phyloP scores from a whole-genome alignment of 805 yeast genomes.

The Metschnikowia arizonensis region DNA sequence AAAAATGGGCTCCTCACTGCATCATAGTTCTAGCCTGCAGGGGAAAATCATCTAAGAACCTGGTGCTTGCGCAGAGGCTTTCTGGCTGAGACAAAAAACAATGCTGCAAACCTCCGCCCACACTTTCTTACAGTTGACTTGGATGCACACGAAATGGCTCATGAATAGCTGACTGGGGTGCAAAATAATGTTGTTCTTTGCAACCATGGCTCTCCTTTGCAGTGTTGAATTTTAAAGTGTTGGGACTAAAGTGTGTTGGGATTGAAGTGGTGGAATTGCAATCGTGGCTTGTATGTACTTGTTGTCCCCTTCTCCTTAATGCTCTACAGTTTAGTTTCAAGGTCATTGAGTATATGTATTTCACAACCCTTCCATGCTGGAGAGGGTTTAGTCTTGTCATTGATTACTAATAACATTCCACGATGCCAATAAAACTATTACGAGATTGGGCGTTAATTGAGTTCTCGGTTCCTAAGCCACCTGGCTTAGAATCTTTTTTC shows the following conservation, averaged over 20 bases:
- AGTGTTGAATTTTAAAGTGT: too few relatives aligned
- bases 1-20: neutral
- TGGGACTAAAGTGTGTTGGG: too few relatives aligned
- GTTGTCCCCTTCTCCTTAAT: too few relatives aligned
- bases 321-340: too few relatives aligned
- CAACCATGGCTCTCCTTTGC: too few relatives aligned
- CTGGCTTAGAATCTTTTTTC: neutral
- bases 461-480: neutral
- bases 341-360: neutral
- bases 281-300: too few relatives aligned
- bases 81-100: neutral
- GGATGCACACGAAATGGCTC: neutral
- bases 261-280: too few relatives aligned
- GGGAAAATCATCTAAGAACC: neutral
- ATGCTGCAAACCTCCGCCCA: conserved; percentile 1
- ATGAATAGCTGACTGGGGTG: neutral
- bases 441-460: neutral
- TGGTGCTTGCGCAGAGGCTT: neutral
- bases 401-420: neutral
- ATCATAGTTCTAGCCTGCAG: neutral
- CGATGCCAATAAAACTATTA: too few relatives aligned
- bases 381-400: neutral
- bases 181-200: neutral
- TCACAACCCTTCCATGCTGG: neutral
- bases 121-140: neutral